Base-by-base conservation (phyloP, 768 basidiomycete species). In the Trametes gibbosa region DNA sequence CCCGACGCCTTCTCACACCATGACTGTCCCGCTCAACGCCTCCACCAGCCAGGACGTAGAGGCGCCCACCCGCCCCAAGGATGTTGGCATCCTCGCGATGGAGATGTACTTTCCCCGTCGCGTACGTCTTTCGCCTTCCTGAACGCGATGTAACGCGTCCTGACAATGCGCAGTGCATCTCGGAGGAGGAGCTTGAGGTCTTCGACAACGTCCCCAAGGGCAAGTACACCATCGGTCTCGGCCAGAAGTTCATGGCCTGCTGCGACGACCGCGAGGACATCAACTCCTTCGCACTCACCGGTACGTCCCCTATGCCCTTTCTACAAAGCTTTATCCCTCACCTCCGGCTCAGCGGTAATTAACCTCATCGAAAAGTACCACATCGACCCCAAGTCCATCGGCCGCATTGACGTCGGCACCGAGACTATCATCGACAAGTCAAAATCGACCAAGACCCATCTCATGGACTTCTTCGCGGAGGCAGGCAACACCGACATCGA, bases 381-480 rank as follows among this genome's bases (percentile, higher is more conserved):
- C 79, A 84, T 99, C 70, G 95, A 98, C 79, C 94, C 97, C 66
- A 88, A 83, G 70, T 93, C 93, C 52, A 95, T 99, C 73, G 97
- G 97, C 58, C 95, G 97, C 64, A 86, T 99, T 59, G 97, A 99
- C 64, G 94, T 98, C 58, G 97, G 97, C 47, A 99, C 97, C 24
- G 97, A 99, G 74, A 98, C 97, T 40, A 92, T 98, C 76, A 97
- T 99, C 68, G 97, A 99, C 85, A 98, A 98, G 79, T 95, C 94
- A 42, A 99, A 99, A 76, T 92, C 96, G 7, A 93, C 94, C 74
- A 99, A 99, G 78, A 98, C 97, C 2, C 88, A 92, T 57, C 84
- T 99, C 61, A 98, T 99, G 97, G 94, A 98, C 75, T 89, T 98
- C 69, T 99, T 99, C 71, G 86, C 90, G 45, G 86, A 84, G 59